These are phyloP conservation scores for Acaromyces ingoldii DNA, from an alignment of 1,284 basidiomycete species.

Conservation along the genomic window DNA sequence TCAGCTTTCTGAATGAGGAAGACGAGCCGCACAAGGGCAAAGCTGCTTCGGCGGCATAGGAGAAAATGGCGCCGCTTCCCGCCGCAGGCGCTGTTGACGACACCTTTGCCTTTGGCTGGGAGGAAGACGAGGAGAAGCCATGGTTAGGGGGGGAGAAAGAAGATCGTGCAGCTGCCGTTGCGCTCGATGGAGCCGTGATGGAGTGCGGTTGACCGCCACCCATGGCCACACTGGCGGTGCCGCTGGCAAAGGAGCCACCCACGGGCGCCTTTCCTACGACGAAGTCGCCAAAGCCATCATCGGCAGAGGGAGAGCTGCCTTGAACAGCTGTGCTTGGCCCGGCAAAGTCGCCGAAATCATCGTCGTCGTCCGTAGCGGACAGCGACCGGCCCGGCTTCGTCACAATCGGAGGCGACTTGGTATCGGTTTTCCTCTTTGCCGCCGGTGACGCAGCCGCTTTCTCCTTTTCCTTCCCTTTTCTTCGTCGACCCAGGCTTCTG, in stretches of 20 bases:
- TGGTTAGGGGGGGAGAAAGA: no score
- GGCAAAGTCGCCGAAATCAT: slow-evolving; percentile 68
- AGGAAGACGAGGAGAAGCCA: slow-evolving; percentile 1
- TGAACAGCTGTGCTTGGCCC: background rate
- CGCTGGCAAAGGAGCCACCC: slow-evolving; percentile 19
- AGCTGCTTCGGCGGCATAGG: slow-evolving; percentile 1
- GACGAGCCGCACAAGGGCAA: background rate
- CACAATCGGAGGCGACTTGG: no score
- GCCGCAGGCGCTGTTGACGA: background rate
- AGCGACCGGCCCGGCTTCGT: slow-evolving; percentile 4
- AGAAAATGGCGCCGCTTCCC: slow-evolving; percentile 3
- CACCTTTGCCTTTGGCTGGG: background rate
- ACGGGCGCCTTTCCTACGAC: slow-evolving; percentile 34
- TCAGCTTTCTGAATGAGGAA: background rate
- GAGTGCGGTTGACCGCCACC: background rate
- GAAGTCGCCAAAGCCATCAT: slow-evolving; percentile 61
- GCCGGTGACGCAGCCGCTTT: background rate
- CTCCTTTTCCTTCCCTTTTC: slow-evolving; percentile 1
- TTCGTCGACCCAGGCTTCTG: slow-evolving; percentile 5
- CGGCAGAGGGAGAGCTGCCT: slow-evolving; percentile 12
- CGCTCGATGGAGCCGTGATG: background rate
- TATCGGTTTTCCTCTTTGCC: background rate
- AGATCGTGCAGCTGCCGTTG: no score
- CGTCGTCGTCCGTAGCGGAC: slow-evolving; percentile 59
- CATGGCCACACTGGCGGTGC: slow-evolving; percentile 6